These are phyloP conservation scores for Eucalyptus pauciflora DNA, from an alignment of 345 rosid genomes.

Conservation along the genomic window DNA sequence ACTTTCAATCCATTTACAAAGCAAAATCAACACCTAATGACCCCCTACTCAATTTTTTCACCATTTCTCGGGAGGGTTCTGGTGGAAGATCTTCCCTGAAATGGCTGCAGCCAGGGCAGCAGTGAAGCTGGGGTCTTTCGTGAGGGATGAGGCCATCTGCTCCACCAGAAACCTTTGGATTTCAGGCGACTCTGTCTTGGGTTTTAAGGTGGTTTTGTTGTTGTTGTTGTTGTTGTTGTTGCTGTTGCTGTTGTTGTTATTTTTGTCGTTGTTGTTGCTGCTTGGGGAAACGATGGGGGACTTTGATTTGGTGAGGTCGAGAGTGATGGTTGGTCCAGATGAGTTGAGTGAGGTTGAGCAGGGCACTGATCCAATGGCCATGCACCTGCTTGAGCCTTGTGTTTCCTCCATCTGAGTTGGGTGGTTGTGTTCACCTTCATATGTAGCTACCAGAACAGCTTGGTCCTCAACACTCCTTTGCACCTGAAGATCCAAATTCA, in stretches of 20 bases:
- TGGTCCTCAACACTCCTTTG: conserved; percentile 92
- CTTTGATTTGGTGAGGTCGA: conserved; percentile 43
- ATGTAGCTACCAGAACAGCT: conserved; percentile 78
- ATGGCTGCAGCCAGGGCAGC: conserved; percentile 95
- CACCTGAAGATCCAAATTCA: conserved; percentile 36
- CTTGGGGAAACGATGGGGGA: conserved; percentile 5
- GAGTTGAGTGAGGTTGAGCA: conserved; percentile 26
- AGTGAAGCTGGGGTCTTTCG: conserved; percentile 90
- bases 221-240: rapidly evolving
- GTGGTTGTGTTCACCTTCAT: conserved; percentile 98
- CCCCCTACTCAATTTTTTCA: neutral
- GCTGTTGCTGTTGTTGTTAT: neutral
- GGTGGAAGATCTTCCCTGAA: conserved; percentile 64
- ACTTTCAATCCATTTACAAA: neutral
- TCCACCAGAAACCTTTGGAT: conserved; percentile 65
- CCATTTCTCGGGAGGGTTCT: conserved; percentile 30
- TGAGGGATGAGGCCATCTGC: conserved; percentile 90
- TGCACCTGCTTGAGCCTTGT: conserved; percentile 27
- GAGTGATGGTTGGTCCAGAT: conserved; percentile 28
- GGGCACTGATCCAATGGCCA: conserved; percentile 22
- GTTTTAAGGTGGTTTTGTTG: neutral
- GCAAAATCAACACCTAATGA: neutral
- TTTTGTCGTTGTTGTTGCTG: neutral
- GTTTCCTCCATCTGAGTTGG: conserved; percentile 56
- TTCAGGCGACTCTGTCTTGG: conserved; percentile 39